phyloP scores from a whole-genome alignment of 2,329 filamentous ascomycete genomes.

The Talaromyces sp. region DNA sequence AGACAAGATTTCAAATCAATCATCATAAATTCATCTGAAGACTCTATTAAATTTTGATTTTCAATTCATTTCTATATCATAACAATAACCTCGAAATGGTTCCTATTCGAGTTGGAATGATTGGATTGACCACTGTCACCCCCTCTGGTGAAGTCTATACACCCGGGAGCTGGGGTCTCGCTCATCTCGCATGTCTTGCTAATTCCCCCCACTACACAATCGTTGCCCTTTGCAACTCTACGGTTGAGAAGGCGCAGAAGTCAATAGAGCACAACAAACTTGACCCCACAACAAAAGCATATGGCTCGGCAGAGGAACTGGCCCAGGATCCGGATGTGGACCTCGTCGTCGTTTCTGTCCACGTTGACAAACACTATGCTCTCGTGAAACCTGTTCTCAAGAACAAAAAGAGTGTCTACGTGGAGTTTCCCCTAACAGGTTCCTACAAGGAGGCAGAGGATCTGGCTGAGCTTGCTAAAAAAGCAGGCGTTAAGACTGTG shows the following conservation, averaged over 20 bases:
- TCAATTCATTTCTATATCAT: neutral
- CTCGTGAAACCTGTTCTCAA: constrained; percentile 6
- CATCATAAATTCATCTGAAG: neutral
- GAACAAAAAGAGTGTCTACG: constrained; percentile 15
- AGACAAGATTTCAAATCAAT: neutral
- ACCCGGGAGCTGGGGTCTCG: constrained; percentile 13
- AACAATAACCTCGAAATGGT: constrained; percentile 3
- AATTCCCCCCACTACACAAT: constrained; percentile 16
- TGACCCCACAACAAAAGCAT: constrained; percentile 14
- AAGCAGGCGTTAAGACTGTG: constrained; percentile 2
- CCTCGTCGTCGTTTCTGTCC: constrained; percentile 14
- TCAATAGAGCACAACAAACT: constrained; percentile 16
- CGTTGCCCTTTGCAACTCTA: constrained; percentile 15
- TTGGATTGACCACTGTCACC: constrained; percentile 11
- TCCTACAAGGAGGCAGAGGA: constrained; percentile 11
- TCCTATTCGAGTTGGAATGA: constrained; percentile 16
- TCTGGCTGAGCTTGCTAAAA: constrained; percentile 6
- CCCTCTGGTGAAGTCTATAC: constrained; percentile 8
- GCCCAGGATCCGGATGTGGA: constrained; percentile 14
- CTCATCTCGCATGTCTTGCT: constrained; percentile 8
- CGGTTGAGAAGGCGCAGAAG: constrained; percentile 12
- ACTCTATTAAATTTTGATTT: neutral
- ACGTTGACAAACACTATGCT: constrained; percentile 15
- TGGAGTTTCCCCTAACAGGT: constrained; percentile 11
- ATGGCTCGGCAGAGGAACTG: constrained; percentile 12